These are phyloP conservation scores for Bolboschoenoplectus hybrid DNA, from an alignment of 202 grass and related monocot species.

Conservation along the genomic window DNA sequence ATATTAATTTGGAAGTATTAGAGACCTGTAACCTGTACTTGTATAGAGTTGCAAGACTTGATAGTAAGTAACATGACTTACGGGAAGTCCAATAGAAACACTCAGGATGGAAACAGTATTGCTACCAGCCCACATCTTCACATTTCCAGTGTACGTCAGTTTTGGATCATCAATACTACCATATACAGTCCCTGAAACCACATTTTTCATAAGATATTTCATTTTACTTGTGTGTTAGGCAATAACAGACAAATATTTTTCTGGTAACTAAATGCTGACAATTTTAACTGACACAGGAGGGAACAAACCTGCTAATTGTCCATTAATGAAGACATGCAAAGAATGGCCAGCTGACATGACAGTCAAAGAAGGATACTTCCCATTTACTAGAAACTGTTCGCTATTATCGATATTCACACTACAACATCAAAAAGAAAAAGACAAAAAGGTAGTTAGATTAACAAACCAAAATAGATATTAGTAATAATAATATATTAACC, in stretches of 20 bases:
- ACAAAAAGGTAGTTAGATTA: not conserved
- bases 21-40: not conserved
- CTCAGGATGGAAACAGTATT: constrained; percentile 96
- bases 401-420: constrained; percentile 67
- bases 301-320: constrained; percentile 66
- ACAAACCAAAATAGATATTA: constrained; percentile 18
- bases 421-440: constrained; percentile 43
- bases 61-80: constrained; percentile 57
- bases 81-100: constrained; percentile 90
- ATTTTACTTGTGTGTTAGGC: constrained; percentile 34
- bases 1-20: constrained; percentile 22
- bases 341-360: constrained; percentile 99
- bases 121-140: constrained; percentile 76
- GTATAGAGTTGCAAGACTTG: constrained; percentile 7
- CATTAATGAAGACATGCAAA: constrained; percentile 86
- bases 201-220: constrained; percentile 16
- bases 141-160: constrained; percentile 72
- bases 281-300: not conserved
- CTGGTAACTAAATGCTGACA: not conserved
- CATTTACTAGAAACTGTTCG: constrained; percentile 72
- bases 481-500: not conserved
- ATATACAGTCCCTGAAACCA: constrained; percentile 71
- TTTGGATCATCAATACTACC: constrained; percentile 81
- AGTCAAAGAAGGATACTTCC: constrained; percentile 59
- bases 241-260: constrained; percentile 36